A percentile compares a stretch with the other conserved stretches of the same genome.
phyloP scores from a whole-genome alignment of 2,329 filamentous ascomycete species.

The Lizonia empirigonia region DNA sequence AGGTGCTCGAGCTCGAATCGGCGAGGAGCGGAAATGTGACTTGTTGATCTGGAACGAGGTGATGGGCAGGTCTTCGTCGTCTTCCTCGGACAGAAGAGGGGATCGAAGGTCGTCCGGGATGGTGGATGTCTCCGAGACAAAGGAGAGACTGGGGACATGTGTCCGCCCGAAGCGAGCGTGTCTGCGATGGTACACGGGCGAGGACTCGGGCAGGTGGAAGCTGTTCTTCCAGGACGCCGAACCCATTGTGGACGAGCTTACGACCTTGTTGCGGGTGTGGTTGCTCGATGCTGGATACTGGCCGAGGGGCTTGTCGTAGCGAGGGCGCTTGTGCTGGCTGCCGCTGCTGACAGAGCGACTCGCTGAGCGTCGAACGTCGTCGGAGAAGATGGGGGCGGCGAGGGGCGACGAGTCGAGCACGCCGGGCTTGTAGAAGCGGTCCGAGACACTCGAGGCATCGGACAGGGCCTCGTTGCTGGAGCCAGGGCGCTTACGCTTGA shows the following conservation, averaged over 20 bases:
- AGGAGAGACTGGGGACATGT: slow-evolving; percentile 74
- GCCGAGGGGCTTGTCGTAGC: slow-evolving; percentile 27
- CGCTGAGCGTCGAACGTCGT: slow-evolving; percentile 68
- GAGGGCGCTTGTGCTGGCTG: slow-evolving; percentile 47
- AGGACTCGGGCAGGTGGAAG: slow-evolving; percentile 81
- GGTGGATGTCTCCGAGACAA: slow-evolving; percentile 74
- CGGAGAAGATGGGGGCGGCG: slow-evolving; percentile 82
- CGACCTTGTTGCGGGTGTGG: slow-evolving; percentile 70
- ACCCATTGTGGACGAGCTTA: slow-evolving; percentile 63
- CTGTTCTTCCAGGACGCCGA: slow-evolving; percentile 73
- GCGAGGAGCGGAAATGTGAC: slow-evolving; percentile 73
- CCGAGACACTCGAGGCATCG: slow-evolving; percentile 83
- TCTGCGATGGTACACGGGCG: slow-evolving; percentile 78
- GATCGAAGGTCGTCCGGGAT: slow-evolving; percentile 66
- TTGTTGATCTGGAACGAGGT: slow-evolving; percentile 70
- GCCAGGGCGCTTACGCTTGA: slow-evolving; percentile 72
- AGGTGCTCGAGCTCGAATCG: slow-evolving; percentile 67
- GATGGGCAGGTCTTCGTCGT: slow-evolving; percentile 78
- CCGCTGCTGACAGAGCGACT: slow-evolving; percentile 63
- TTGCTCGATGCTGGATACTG: slow-evolving; percentile 53
- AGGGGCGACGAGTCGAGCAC: slow-evolving; percentile 83
- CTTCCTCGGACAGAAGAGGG: slow-evolving; percentile 73
- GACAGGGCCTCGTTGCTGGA: slow-evolving; percentile 75
- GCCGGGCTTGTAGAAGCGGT: slow-evolving; percentile 70
- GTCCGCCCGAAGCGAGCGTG: slow-evolving; percentile 74